A percentile compares a stretch with the other conserved stretches of the same genome.
Evolutionary conservation across 257 asterid species (phyloP).

Genomic region (Misopates orontium): DNA sequence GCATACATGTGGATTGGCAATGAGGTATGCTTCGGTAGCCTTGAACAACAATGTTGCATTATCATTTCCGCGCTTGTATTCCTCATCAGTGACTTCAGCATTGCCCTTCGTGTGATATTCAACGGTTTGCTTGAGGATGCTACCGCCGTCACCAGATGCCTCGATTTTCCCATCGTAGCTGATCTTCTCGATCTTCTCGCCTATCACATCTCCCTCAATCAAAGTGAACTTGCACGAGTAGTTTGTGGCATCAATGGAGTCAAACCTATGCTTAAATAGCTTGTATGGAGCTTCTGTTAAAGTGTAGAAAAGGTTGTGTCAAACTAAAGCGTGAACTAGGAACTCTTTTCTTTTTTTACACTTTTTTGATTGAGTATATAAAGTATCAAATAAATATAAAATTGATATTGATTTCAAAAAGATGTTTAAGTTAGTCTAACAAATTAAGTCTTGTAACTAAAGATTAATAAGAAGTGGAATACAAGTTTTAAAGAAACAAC

Average conservation of each 20-base stretch:
- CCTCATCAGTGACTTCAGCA: conserved; percentile 30
- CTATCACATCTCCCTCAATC: conserved; percentile 39
- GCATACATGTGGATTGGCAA: conserved; percentile 14
- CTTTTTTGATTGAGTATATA: too few relatives aligned
- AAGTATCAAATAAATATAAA: too few relatives aligned
- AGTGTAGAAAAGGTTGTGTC: too few relatives aligned
- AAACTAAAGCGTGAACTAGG: too few relatives aligned
- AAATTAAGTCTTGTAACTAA: too few relatives aligned
- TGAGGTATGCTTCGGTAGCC: conserved; percentile 37
- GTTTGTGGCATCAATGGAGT: conserved; percentile 31
- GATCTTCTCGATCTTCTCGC: conserved; percentile 34
- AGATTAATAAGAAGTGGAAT: too few relatives aligned
- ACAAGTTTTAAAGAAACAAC: too few relatives aligned
- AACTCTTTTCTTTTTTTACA: too few relatives aligned
- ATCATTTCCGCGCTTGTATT: conserved; percentile 37
- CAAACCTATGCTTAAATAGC: conserved; percentile 37
- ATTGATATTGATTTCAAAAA: too few relatives aligned
- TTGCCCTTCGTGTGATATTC: conserved; percentile 39
- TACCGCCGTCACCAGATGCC: conserved; percentile 34
- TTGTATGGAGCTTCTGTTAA: conserved; percentile 31
- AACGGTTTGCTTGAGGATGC: conserved; percentile 30
- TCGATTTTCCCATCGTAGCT: conserved; percentile 33
- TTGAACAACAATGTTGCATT: conserved; percentile 30
- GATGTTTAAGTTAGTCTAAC: too few relatives aligned
- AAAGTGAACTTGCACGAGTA: conserved; percentile 34